phyloP scores from a whole-genome alignment of 2,329 filamentous ascomycete species.

The Apiospora marii region DNA sequence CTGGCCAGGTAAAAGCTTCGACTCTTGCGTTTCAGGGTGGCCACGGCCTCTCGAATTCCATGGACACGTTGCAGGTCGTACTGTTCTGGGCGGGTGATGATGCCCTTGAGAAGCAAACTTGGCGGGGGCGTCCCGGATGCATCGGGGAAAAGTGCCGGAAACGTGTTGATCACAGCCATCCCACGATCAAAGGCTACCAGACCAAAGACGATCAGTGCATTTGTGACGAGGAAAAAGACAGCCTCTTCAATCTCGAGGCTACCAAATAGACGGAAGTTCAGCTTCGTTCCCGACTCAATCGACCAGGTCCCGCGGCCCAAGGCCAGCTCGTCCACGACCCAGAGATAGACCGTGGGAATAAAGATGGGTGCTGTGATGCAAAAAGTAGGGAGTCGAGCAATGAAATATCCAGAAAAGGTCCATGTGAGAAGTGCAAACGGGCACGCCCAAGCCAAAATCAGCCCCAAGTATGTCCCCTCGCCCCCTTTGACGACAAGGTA shows the following conservation, averaged over 20 bases:
- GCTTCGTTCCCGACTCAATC: slow-evolving; percentile 72
- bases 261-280: slow-evolving; percentile 68
- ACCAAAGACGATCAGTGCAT: slow-evolving; percentile 74
- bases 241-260: slow-evolving; percentile 78
- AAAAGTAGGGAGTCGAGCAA: slow-evolving; percentile 64
- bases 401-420: slow-evolving; percentile 69
- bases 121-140: slow-evolving; percentile 59
- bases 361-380: slow-evolving; percentile 67
- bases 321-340: slow-evolving; percentile 75
- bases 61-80: slow-evolving; percentile 66
- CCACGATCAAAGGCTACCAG: slow-evolving; percentile 74
- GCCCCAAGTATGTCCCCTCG: slow-evolving; percentile 69
- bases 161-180: slow-evolving; percentile 69
- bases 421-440: slow-evolving; percentile 72
- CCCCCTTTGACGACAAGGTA: slow-evolving; percentile 53
- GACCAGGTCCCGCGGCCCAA: slow-evolving; percentile 75
- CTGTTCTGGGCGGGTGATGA: slow-evolving; percentile 51
- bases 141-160: slow-evolving; percentile 63
- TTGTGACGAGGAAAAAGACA: slow-evolving; percentile 75
- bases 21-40: slow-evolving; percentile 68
- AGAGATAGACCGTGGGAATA: slow-evolving; percentile 73
- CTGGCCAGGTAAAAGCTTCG: slow-evolving; percentile 79
- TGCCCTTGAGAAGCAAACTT: slow-evolving; percentile 57
- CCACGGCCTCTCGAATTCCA: slow-evolving; percentile 66
- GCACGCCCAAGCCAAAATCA: slow-evolving; percentile 74